These are phyloP conservation scores for Suhomyces vadensis DNA, from an alignment of 805 yeast species.

Conservation along the genomic window DNA sequence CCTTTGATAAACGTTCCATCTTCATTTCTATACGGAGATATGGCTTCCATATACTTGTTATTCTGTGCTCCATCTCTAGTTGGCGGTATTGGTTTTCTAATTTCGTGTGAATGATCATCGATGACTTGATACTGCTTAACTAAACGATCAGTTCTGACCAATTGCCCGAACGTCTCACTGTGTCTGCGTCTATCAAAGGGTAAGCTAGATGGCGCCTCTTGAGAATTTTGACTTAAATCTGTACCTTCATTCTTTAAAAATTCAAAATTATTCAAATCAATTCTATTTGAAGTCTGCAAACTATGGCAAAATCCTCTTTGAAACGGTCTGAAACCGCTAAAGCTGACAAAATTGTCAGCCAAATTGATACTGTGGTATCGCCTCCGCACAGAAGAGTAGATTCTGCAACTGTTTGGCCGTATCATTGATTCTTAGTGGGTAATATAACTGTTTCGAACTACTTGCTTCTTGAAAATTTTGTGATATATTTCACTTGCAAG, in stretches of 20 bases:
- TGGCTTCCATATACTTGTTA: constrained; percentile 6
- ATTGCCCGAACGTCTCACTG: constrained; percentile 25
- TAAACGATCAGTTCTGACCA: constrained; percentile 23
- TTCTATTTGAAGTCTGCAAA: constrained; percentile 1
- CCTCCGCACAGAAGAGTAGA: background rate
- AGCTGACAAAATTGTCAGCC: background rate
- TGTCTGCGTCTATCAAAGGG: constrained; percentile 23
- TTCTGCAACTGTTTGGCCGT: background rate
- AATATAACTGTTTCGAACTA: background rate
- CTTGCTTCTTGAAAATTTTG: background rate
- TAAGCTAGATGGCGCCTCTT: background rate
- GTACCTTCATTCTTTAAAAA: background rate
- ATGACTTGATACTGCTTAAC: constrained; percentile 11
- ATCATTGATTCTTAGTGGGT: background rate
- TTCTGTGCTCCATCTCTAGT: constrained; percentile 5
- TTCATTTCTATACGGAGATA: constrained; percentile 37
- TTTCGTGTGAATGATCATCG: constrained; percentile 3
- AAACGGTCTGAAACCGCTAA: background rate
- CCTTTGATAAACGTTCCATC: constrained; percentile 48
- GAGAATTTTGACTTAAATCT: background rate
- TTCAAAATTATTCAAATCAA: constrained; percentile 1
- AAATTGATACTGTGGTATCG: background rate
- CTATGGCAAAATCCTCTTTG: constrained; percentile 1
- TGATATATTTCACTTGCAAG: background rate
- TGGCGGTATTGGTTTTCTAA: background rate